These are phyloP conservation scores for Terana coerulea DNA, from an alignment of 768 basidiomycete species.

Conservation along the genomic window DNA sequence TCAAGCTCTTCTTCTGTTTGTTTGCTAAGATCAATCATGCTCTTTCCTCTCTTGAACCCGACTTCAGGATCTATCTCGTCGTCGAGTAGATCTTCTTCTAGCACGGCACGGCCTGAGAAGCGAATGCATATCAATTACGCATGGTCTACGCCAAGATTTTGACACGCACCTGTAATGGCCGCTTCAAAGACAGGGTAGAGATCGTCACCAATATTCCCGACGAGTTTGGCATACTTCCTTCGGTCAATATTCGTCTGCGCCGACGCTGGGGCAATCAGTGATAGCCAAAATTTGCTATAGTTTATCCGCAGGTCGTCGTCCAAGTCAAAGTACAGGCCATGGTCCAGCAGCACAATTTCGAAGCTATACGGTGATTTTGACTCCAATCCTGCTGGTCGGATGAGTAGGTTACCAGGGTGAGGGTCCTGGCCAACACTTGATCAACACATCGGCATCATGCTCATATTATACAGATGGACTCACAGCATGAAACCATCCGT, in stretches of 20 bases:
- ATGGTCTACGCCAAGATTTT: background rate
- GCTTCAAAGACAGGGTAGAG: slow-evolving; percentile 96
- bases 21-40: slow-evolving; percentile 70
- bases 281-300: slow-evolving; percentile 87
- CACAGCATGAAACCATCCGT: slow-evolving; percentile 87
- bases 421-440: slow-evolving; percentile 61
- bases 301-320: slow-evolving; percentile 75
- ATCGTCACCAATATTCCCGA: slow-evolving; percentile 88
- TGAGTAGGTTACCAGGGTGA: slow-evolving; percentile 90
- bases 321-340: slow-evolving; percentile 92
- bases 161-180: slow-evolving; percentile 78
- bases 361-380: slow-evolving; percentile 90
- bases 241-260: slow-evolving; percentile 62
- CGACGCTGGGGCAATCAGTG: slow-evolving; percentile 74
- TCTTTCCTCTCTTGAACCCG: slow-evolving; percentile 60
- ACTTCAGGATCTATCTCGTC: slow-evolving; percentile 30
- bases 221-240: slow-evolving; percentile 82
- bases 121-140: slow-evolving; percentile 1
- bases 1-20: slow-evolving; percentile 78
- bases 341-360: slow-evolving; percentile 92
- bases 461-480: slow-evolving; percentile 29
- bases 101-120: slow-evolving; percentile 55
- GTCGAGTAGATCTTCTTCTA: slow-evolving; percentile 60
- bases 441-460: too few relatives aligned
- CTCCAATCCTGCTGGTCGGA: slow-evolving; percentile 60